Base-by-base conservation (phyloP, 2,329 filamentous ascomycete genomes). In the Colletotrichum tofieldiae region DNA sequence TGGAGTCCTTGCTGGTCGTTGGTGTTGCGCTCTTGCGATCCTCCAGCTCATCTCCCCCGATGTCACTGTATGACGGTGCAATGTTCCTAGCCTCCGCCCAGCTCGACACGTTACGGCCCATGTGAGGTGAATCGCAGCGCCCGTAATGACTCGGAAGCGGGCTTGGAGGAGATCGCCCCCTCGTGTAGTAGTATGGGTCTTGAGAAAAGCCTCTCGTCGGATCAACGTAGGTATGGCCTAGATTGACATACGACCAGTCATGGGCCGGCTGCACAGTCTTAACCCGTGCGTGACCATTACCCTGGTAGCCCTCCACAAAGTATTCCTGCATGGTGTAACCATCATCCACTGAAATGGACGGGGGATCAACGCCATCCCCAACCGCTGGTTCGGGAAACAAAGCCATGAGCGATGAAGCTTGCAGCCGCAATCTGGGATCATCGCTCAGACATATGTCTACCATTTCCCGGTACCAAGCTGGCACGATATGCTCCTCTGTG, bases 401-500 rank as follows among this genome's bases (percentile, higher is more conserved):
- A 0, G 82, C 80, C 18, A 97, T 85, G 18, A 98, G 86, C 35
- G 92, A 88, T 60, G 91, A 90, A 4, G 96, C 96, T 62, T 94
- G 91, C 14, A 91, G 84, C 62, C 96, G 90, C 66, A 90, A 85
- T 68, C 93, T 90, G 8, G 96, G 96, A 71, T 91, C 87, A 37
- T 92, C 87, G 74, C 90, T 93, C 63, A 98, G 86, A 79, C 96
- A 98, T 20, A 91, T 91, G 65, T 91, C 88, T 47, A 97, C 91
- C 60, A 98, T 86, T 20, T 89, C 86, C 72, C 91, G 90, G 81
- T 94, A 98, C 87, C 95, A 98, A 16, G 87, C 85, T 0, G 96
- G 96, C 11, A 97, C 88, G 35, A 92, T 86, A 14, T 87, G 81
- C 61, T 90, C 88, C 7, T 90, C 79, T 5, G 86, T 83, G 12